These are phyloP conservation scores for Fusarium sp. DNA, from an alignment of 2,329 filamentous ascomycete species.

Conservation along the genomic window DNA sequence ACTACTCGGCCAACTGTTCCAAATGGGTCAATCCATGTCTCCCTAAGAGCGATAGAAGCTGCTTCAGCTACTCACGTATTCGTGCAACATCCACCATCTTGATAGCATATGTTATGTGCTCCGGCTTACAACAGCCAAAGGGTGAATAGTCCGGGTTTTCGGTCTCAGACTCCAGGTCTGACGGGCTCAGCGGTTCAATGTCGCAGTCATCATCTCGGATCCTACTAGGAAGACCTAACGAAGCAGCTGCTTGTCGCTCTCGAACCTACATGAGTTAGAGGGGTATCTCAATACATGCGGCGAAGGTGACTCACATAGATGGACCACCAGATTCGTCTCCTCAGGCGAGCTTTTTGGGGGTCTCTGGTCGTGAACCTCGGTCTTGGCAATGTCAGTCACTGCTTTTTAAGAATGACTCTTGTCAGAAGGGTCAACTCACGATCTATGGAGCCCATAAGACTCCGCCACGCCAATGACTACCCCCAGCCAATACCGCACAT, in stretches of 20 bases:
- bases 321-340: slow-evolving; percentile 64
- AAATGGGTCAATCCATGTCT: no score
- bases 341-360: slow-evolving; percentile 46
- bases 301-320: slow-evolving; percentile 55
- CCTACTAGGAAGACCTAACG: slow-evolving; percentile 49
- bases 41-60: no score
- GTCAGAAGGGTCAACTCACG: slow-evolving; percentile 33
- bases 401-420: background rate
- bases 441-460: slow-evolving; percentile 58
- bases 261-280: slow-evolving; percentile 42
- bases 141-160: slow-evolving; percentile 30
- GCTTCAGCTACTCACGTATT: slow-evolving; percentile 47
- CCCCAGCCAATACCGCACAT: slow-evolving; percentile 61
- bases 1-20: slow-evolving; percentile 49
- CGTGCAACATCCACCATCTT: slow-evolving; percentile 53
- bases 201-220: slow-evolving; percentile 54
- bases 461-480: slow-evolving; percentile 63
- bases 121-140: slow-evolving; percentile 45
- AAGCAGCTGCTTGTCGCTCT: slow-evolving; percentile 51
- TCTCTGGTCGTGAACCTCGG: slow-evolving; percentile 44
- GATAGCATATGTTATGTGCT: slow-evolving; percentile 49
- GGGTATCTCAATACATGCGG: fast-evolving
- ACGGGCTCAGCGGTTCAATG: slow-evolving; percentile 46
- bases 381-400: background rate
- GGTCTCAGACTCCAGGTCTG: slow-evolving; percentile 47